phyloP scores from a whole-genome alignment of 202 grass and related monocot genomes.

The Hordeum pubiflorum region DNA sequence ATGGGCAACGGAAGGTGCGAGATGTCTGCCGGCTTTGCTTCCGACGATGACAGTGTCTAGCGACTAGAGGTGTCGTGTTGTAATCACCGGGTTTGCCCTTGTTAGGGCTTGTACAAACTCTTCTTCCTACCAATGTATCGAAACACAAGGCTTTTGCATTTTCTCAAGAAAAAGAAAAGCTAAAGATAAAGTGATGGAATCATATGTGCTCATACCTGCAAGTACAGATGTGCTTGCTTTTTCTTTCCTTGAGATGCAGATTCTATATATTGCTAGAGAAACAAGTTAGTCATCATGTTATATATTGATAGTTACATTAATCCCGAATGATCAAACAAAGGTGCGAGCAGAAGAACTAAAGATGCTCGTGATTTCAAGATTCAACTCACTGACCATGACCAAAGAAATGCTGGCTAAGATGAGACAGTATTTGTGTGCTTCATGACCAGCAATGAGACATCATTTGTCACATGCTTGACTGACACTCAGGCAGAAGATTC shows the following conservation, averaged over 20 bases:
- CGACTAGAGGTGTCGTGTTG: no score
- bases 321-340: slow-evolving; percentile 1
- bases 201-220: neutral
- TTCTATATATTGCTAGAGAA: neutral
- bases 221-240: neutral
- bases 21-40: no score
- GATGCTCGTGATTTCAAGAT: slow-evolving; percentile 11
- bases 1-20: no score
- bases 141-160: no score
- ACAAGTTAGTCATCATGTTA: slow-evolving; percentile 11
- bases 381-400: slow-evolving; percentile 27
- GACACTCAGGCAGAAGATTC: slow-evolving; percentile 29
- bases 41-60: no score
- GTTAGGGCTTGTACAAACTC: no score
- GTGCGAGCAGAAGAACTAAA: slow-evolving; percentile 9
- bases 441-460: slow-evolving; percentile 44
- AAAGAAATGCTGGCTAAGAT: slow-evolving; percentile 30
- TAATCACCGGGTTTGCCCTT: no score
- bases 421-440: slow-evolving; percentile 40
- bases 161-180: no score
- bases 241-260: neutral
- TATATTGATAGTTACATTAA: slow-evolving; percentile 12
- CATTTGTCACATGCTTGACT: slow-evolving; percentile 33
- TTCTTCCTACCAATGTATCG: no score
- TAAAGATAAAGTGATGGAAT: neutral